Evolutionary conservation across 2,329 filamentous ascomycete species (phyloP).

Genomic region (Aspergillus terreus): DNA sequence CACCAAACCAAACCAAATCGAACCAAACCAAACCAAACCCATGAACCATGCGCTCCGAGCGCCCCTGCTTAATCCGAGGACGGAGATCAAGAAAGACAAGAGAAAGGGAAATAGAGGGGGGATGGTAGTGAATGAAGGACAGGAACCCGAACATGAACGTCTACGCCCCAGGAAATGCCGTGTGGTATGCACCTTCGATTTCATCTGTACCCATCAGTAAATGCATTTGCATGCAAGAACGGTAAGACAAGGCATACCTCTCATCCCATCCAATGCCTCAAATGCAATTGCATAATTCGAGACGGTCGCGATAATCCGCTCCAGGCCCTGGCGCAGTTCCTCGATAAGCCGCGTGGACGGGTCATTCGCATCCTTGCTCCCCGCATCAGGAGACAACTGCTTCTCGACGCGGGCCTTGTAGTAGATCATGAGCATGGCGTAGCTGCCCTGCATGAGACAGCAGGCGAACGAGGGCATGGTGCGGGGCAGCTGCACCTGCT

Average conservation of each 20-base stretch:
- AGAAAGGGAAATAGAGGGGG: not conserved
- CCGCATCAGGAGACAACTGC: constrained; percentile 23
- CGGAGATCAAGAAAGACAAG: not conserved
- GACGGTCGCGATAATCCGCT: constrained; percentile 33
- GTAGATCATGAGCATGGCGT: constrained; percentile 45
- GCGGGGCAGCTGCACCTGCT: constrained; percentile 29
- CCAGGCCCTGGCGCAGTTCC: constrained; percentile 36
- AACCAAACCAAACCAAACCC: not conserved
- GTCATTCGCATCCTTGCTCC: constrained; percentile 17
- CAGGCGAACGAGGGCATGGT: constrained; percentile 48
- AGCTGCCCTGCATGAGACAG: constrained; percentile 47
- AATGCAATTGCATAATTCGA: constrained; percentile 41
- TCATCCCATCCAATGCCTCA: constrained; percentile 43
- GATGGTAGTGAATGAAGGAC: not conserved
- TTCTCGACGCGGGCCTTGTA: constrained; percentile 40
- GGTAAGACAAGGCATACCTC: constrained; percentile 27
- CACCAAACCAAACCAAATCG: too few species aligned
- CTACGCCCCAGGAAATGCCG: constrained; percentile 34
- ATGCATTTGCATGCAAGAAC: not conserved
- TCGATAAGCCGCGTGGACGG: constrained; percentile 30
- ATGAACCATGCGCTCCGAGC: not conserved
- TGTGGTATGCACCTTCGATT: constrained; percentile 41
- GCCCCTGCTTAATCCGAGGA: not conserved
- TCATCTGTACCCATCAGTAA: constrained; percentile 30
- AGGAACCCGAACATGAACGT: not conserved